Base-by-base conservation (phyloP, 768 basidiomycete species). In the Butyriboletus loyo region DNA sequence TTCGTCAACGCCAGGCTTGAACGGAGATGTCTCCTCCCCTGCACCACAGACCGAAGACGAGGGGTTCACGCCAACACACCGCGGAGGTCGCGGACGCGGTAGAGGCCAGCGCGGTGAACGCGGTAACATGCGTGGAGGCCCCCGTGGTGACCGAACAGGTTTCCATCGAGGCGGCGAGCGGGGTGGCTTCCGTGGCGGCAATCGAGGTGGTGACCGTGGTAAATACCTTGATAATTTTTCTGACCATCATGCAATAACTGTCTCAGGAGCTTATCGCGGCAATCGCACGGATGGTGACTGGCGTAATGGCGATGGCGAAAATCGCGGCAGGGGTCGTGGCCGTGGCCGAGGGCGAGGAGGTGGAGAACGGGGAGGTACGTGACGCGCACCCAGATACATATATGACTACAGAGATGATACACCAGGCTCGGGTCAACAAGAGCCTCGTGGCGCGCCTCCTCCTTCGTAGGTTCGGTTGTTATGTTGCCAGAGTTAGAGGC, bases 1-100 rank as follows among this genome's bases (percentile, higher is more conserved):
- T 31, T 50, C 52, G 34, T 49, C 59, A 32, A 60, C 54, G 21
- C 61, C 58, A 10, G 56, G 55, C 25, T 10, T 50, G 40, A 61
- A 64, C 38, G 61, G 61, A 6, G 65, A 58, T 15, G 63, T 57
- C 50, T 63, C 55, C 19, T 51, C 62, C 13, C 21, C 66, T 15
- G 60, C 60, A 28, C 60, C 63, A 25, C 61, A 30, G 7, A 30
- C 48, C 7, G 85, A 82, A 43, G 83, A 85, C 4, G 87, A 88
- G 34, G 87, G 86, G 5, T 89, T 88, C 64, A 78, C 68, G 2
- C 74, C 73, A 48, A 64, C 77, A 15, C 25, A 41, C 5, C 68
- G 81, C 8, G 76, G 77, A 44, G 76, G 77, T 37, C 77, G 81
- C 46, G 79, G 80, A 39, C 73, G 76, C 36, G 72, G 74, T 46